phyloP scores from a whole-genome alignment of 139 green algal genomes.

The Pleodorina starrii region DNA sequence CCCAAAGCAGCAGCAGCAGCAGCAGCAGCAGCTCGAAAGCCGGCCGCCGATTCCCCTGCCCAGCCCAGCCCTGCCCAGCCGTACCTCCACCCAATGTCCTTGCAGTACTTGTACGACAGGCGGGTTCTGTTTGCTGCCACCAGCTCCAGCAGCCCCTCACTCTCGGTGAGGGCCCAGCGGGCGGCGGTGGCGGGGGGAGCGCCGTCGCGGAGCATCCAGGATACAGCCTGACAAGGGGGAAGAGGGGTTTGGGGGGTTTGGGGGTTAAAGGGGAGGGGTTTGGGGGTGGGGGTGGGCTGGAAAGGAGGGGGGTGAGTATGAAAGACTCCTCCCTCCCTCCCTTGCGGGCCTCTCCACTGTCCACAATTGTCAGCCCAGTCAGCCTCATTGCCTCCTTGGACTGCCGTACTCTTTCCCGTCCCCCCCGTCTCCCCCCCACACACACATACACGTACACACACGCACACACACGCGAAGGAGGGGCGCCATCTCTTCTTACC shows the following conservation, averaged over 20 bases:
- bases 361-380: too few species aligned
- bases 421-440: too few species aligned
- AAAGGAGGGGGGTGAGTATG: background rate
- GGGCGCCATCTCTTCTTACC: background rate
- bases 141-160: background rate
- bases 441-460: background rate
- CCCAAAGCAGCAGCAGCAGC: too few species aligned
- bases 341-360: too few species aligned
- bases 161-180: background rate
- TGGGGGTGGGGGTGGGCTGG: too few species aligned
- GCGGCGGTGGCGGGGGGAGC: background rate
- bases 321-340: too few species aligned
- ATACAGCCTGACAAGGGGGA: background rate
- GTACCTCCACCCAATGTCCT: conserved; percentile 12
- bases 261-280: background rate
- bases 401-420: too few species aligned
- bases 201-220: background rate
- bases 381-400: too few species aligned
- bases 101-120: conserved; percentile 18
- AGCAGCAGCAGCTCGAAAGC: too few species aligned
- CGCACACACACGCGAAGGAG: background rate
- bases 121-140: conserved; percentile 3
- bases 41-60: too few species aligned
- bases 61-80: too few species aligned
- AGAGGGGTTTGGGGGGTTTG: background rate